phyloP scores from a whole-genome alignment of 768 basidiomycete genomes.

The Leccinellum rugosiceps region DNA sequence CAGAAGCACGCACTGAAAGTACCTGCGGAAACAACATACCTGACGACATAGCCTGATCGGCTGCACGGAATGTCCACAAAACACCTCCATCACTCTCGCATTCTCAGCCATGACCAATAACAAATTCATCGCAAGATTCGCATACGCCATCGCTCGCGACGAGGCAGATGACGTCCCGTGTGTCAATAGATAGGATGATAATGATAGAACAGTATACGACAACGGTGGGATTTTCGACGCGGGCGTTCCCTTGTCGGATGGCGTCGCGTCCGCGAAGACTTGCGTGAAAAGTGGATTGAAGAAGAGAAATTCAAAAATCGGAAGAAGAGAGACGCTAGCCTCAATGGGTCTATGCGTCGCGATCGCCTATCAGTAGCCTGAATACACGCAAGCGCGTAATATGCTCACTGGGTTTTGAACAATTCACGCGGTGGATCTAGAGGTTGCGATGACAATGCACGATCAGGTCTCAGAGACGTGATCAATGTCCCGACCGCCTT shows the following conservation, averaged over 20 bases:
- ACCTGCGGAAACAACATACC: constrained; percentile 32
- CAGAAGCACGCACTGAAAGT: background rate
- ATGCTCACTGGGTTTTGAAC: constrained; percentile 54
- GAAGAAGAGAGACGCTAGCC: constrained; percentile 54
- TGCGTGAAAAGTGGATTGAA: constrained; percentile 47
- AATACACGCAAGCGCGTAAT: background rate
- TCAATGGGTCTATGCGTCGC: constrained; percentile 54
- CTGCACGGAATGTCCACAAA: constrained; percentile 41
- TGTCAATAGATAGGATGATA: constrained; percentile 64
- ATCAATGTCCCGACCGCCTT: constrained; percentile 53
- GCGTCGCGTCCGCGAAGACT: constrained; percentile 41
- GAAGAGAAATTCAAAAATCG: constrained; percentile 59
- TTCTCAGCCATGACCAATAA: constrained; percentile 52
- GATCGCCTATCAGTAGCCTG: background rate
- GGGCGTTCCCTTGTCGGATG: constrained; percentile 25
- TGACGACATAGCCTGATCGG: constrained; percentile 61
- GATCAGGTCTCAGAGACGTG: constrained; percentile 51
- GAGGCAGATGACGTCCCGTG: constrained; percentile 64
- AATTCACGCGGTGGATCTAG: constrained; percentile 48
- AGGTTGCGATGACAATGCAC: constrained; percentile 45
- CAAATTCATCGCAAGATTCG: constrained; percentile 52
- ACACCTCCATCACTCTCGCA: constrained; percentile 41
- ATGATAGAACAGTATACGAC: constrained; percentile 47
- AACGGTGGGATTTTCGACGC: constrained; percentile 33
- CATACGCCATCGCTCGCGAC: constrained; percentile 59